Base-by-base conservation (phyloP, 1,284 basidiomycete species). In the Farysia itapuensis region DNA sequence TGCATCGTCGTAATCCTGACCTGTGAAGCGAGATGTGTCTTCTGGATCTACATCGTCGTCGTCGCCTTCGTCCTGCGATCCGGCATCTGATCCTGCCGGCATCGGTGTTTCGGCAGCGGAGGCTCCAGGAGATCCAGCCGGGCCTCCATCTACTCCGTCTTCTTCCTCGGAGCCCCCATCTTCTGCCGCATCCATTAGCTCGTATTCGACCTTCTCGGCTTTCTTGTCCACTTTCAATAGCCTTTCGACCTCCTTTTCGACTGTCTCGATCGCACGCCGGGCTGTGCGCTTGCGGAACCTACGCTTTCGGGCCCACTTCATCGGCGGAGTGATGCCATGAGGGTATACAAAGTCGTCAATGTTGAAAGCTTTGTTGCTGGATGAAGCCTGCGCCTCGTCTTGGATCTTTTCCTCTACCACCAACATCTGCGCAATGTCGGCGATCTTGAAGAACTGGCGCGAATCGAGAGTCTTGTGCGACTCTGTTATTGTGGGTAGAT, bases 321-420 rank as follows among this genome's bases (percentile, higher is more conserved):
- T 79, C 7, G 95, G 95, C 35, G 94, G 94, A 0, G 93, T 96
- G 44, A 98, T 82, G 5, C 95, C 95, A 70, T 98, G 94, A 0
- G 89, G 92, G 85, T 90, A 99, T 51, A 97, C 90, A 77, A 93
- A 97, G 66, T 97, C 94, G 64, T 96, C 91, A 23, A 94, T 84
- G 66, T 88, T 92, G 79, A 96, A 83, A 64, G 83, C 85, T 34
- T 85, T 66, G 18, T 51, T 45, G 15, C 71, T 81, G 46, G 82
- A 84, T 18, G 84, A 81, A 38, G 94, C 82, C 36, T 84, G 86
- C 45, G 88, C 81, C 50, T 76, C 74, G 29, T 67, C 64, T 3
- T 54, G 35, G 32, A 73, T 64, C 33, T 51, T 48, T 28, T 60
- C 63, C 35, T 67, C 64, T 14, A 74, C 70, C 1, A 76, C 63